phyloP scores from a whole-genome alignment of 192 early-diverging fungal species.

The Backusella psychrophila region DNA sequence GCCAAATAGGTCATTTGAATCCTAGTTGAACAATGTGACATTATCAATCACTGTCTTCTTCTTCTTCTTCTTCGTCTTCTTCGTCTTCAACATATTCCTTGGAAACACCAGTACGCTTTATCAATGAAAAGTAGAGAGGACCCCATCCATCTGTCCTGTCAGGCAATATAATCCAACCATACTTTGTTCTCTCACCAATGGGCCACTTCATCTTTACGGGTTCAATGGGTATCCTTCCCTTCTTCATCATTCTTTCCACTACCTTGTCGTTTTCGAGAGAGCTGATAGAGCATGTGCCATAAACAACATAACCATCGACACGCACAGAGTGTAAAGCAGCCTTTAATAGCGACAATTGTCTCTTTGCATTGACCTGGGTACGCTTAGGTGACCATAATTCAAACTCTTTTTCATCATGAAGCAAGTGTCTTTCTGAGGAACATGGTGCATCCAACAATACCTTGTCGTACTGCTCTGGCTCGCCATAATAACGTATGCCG shows the following conservation, averaged over 20 bases:
- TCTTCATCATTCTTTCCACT: constrained; percentile 38
- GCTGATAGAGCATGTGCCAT: constrained; percentile 53
- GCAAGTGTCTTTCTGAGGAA: constrained; percentile 52
- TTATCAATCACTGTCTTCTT: neutral
- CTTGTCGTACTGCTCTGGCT: constrained; percentile 35
- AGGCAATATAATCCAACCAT: constrained; percentile 54
- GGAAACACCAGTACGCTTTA: constrained; percentile 24
- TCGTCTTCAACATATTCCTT: neutral
- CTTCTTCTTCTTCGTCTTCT: neutral
- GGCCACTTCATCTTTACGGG: constrained; percentile 31
- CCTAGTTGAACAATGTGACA: no score
- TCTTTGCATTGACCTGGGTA: constrained; percentile 35
- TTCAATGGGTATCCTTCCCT: constrained; percentile 33
- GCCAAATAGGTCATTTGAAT: no score
- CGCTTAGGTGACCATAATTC: constrained; percentile 42
- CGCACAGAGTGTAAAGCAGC: constrained; percentile 35
- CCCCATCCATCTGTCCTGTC: constrained; percentile 53
- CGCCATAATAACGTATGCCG: constrained; percentile 13
- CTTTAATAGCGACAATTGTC: constrained; percentile 38
- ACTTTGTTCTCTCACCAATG: constrained; percentile 47
- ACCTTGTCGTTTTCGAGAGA: constrained; percentile 49
- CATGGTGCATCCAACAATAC: constrained; percentile 56
- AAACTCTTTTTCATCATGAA: constrained; percentile 42
- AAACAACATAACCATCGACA: constrained; percentile 44
- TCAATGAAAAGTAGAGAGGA: constrained; percentile 53